phyloP scores from a whole-genome alignment of 768 basidiomycete genomes.

The Suillus alpinus region DNA sequence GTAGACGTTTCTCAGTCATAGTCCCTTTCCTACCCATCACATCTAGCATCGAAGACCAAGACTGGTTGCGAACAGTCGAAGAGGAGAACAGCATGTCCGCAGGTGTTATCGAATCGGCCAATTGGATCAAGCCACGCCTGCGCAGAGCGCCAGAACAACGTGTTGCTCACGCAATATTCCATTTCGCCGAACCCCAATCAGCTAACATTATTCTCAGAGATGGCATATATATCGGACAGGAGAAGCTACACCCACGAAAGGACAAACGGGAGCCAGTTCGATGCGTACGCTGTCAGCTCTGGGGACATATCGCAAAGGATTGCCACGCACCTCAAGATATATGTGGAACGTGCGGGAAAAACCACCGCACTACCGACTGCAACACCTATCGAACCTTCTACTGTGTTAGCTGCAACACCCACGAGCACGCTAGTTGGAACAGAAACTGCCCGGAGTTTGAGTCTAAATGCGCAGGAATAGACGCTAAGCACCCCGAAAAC shows the following conservation, averaged over 20 bases:
- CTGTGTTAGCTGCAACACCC: not conserved
- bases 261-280: not conserved
- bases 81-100: not conserved
- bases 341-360: not conserved
- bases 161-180: not conserved
- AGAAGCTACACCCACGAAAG: not conserved
- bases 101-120: not conserved
- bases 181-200: not conserved
- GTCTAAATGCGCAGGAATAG: not conserved
- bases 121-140: not conserved
- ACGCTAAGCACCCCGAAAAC: constrained; percentile 14
- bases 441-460: not conserved
- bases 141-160: not conserved
- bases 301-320: not conserved
- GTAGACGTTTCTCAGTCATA: accelerated
- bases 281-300: not conserved
- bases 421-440: constrained; percentile 6
- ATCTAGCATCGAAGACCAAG: not conserved
- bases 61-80: not conserved
- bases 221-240: not conserved
- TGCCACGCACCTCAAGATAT: not conserved
- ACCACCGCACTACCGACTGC: not conserved
- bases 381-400: accelerated
- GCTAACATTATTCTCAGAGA: not conserved
- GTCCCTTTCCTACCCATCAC: not conserved